These are phyloP conservation scores for Effrenium voratum DNA, from an alignment of 73 alveolate species.

Conservation along the genomic window DNA sequence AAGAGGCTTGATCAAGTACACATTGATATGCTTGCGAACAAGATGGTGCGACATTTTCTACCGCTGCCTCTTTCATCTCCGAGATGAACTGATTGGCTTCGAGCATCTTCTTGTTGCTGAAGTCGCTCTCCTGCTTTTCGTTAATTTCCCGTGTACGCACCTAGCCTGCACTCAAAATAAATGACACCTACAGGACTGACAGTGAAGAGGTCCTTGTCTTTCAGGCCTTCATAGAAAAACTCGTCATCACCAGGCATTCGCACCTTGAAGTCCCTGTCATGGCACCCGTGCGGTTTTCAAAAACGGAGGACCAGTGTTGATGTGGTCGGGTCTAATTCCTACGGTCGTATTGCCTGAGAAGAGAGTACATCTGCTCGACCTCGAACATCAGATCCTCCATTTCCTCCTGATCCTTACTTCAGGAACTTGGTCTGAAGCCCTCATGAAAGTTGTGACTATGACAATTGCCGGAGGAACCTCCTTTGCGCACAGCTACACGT, in stretches of 20 bases:
- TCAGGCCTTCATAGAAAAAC: constrained; percentile 61
- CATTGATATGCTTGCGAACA: no score
- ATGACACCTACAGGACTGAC: neutral
- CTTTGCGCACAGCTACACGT: no score
- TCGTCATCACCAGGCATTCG: constrained; percentile 73
- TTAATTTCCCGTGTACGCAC: no score
- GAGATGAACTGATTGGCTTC: constrained; percentile 74
- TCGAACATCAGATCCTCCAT: constrained; percentile 84
- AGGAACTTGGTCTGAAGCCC: no score
- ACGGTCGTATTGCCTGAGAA: neutral
- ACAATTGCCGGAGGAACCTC: no score
- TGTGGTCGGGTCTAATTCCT: neutral
- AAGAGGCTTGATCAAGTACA: no score
- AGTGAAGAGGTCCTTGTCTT: constrained; percentile 4
- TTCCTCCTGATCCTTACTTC: constrained; percentile 26
- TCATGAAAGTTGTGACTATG: no score
- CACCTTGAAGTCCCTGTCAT: constrained; percentile 58
- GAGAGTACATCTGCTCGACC: constrained; percentile 68
- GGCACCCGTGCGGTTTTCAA: neutral
- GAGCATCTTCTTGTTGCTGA: constrained; percentile 58
- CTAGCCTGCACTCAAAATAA: no score
- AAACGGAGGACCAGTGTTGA: no score
- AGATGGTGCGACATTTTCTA: no score
- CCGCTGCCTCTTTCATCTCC: constrained; percentile 81
- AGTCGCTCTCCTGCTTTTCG: constrained; percentile 61